Percentiles rank a stretch among this genome's conserved stretches.
These are phyloP conservation scores for Diversispora epigaea DNA, from an alignment of 192 early-diverging fungal species.

Conservation along the genomic window DNA sequence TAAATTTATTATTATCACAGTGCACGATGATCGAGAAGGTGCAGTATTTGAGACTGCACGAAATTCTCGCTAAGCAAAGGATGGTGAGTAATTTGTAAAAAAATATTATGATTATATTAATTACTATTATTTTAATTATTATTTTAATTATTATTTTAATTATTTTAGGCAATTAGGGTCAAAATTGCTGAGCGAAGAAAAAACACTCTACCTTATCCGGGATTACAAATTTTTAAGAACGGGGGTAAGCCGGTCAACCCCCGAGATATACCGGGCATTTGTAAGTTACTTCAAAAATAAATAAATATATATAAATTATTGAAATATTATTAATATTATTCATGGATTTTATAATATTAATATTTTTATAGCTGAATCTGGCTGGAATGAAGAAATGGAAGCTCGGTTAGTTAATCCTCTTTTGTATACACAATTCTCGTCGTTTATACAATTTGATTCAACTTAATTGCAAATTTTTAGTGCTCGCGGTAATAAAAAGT, in stretches of 20 bases:
- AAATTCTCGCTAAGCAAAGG: constrained; percentile 73
- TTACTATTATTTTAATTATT: not conserved
- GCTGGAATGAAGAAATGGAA: constrained; percentile 94
- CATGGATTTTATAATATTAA: too few relatives aligned
- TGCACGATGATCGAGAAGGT: constrained; percentile 89
- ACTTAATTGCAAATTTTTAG: not conserved
- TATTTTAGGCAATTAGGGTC: constrained; percentile 69
- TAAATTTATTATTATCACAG: constrained; percentile 41
- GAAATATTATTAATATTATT: not conserved
- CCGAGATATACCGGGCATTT: constrained; percentile 80
- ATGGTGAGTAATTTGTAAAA: not conserved
- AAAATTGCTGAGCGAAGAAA: constrained; percentile 76
- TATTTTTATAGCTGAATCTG: constrained; percentile 60
- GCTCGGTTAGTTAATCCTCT: constrained; percentile 29
- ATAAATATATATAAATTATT: not conserved
- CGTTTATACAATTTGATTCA: not conserved
- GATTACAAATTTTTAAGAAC: constrained; percentile 62
- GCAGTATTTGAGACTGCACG: constrained; percentile 72
- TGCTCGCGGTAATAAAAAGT: constrained; percentile 44
- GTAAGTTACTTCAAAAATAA: not conserved
- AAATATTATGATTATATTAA: not conserved
- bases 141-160: not conserved
- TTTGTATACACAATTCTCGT: too few relatives aligned
- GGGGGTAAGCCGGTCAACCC: constrained; percentile 66
- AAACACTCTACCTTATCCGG: constrained; percentile 78